Evolutionary conservation across 2,329 filamentous ascomycete genomes (phyloP), one percentile per base, ranked within the genome.

Genomic region (Alternaria solani): DNA sequence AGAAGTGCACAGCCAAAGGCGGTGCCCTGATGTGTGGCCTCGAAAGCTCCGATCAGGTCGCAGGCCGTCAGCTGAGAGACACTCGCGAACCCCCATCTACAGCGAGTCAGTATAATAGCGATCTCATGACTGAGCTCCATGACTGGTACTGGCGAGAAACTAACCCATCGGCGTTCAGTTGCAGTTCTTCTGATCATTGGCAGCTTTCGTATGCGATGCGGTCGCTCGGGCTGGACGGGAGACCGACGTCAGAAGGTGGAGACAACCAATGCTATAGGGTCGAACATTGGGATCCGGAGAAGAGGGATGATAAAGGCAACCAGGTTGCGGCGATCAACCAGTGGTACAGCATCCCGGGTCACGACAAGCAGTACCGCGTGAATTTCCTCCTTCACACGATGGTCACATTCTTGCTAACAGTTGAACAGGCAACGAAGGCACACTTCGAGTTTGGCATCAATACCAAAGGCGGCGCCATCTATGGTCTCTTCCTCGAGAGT

Each of bases 111-210:
- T 71, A 66, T 64, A 58, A 48, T 8, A 63, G 62, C 16, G 61
- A 69, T 30, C 60, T 68, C 20, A 52, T 48, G 32, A 32, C 54
- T 1, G 61, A 63, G 16, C 47, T 70, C 8, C n/a, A 39, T 2
- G 53, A 32, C 4, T 71, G 69, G 69, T 59, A 64, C 25, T 73
- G 69, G 66, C 55, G 39, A 7, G 47, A 55, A 8, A 20, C 56
- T 11, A 26, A 41, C 9, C 58, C 62, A 2, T 28, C 57, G 16
- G 57, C 44, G 1, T 65, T 51, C 36, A 55, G 48, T 3, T 69
- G 64, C 32, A 61, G 65, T 11, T 54, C 65, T 16, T 56, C 62
- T 20, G 55, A 51, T 0, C 51, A 62, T 46, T 72, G 65, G 66
- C 34, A 61, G 2, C 38, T 68, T 9, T n/a, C 51, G 7, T 23